phyloP scores from a whole-genome alignment of 495 filamentous ascomycete genomes.

The Talaromyces liani region DNA sequence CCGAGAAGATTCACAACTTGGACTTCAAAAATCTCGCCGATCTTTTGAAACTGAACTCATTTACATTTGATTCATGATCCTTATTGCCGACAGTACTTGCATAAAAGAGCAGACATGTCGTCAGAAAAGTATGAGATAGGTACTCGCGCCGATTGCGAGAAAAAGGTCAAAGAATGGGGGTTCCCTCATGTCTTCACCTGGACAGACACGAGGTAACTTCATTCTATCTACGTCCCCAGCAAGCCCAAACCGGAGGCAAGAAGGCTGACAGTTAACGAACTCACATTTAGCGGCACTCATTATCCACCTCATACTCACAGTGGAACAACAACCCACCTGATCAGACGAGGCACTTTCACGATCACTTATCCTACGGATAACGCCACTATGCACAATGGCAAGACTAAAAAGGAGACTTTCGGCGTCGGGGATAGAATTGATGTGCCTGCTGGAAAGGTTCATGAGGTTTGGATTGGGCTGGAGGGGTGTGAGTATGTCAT shows the following conservation, averaged over 20 bases:
- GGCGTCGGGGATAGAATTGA: conserved; percentile 63
- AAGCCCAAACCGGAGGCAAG: background rate
- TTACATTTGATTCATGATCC: background rate
- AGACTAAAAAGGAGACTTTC: conserved; percentile 56
- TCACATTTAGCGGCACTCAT: conserved; percentile 50
- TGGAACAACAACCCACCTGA: conserved; percentile 68
- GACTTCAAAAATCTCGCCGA: background rate
- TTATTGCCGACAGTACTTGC: background rate
- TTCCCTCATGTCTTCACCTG: conserved; percentile 74
- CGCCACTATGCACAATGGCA: conserved; percentile 24
- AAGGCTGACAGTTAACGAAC: background rate
- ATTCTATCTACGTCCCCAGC: background rate
- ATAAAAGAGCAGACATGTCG: conserved; percentile 8
- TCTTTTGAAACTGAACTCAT: background rate
- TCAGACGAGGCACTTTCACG: conserved; percentile 61
- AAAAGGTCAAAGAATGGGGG: conserved; percentile 66
- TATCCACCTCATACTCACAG: conserved; percentile 69
- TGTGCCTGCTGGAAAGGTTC: conserved; percentile 60
- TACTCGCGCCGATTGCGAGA: conserved; percentile 49
- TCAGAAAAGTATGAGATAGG: conserved; percentile 27
- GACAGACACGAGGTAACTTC: conserved; percentile 63
- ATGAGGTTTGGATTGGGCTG: conserved; percentile 79
- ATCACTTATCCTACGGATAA: conserved; percentile 67
- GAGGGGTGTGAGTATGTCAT: conserved; percentile 82
- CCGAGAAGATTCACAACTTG: background rate